Percentiles rank a stretch among this genome's conserved stretches.
Evolutionary conservation across 2,329 filamentous ascomycete genomes (phyloP).

Genomic region (Clarireedia hainanense): DNA sequence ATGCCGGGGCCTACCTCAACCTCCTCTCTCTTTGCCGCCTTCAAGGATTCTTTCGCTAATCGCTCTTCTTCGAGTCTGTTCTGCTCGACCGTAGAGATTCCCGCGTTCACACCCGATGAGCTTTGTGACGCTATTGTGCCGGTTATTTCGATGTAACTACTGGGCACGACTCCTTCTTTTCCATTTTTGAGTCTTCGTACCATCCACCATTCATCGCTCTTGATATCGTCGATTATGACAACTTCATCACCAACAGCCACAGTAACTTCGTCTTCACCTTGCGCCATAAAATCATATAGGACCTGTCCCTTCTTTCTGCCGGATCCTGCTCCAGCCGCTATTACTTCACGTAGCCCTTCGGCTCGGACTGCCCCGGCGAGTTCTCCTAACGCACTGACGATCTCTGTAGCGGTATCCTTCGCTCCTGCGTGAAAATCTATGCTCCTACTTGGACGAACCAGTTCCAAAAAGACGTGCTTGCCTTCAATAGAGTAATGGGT

Average conservation of each 20-base stretch:
- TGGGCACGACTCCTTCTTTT: slow-evolving; percentile 91
- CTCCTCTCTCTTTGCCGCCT: slow-evolving; percentile 49
- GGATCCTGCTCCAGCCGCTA: slow-evolving; percentile 66
- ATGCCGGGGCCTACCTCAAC: slow-evolving; percentile 71
- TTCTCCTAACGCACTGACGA: slow-evolving; percentile 80
- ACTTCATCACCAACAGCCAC: slow-evolving; percentile 88
- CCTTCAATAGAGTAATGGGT: slow-evolving; percentile 97
- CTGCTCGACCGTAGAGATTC: slow-evolving; percentile 66
- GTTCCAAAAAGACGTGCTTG: slow-evolving; percentile 93
- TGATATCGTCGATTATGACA: slow-evolving; percentile 76
- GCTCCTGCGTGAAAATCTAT: slow-evolving; percentile 95
- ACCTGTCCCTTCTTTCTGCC: slow-evolving; percentile 76
- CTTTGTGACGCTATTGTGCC: slow-evolving; percentile 51
- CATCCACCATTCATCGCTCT: slow-evolving; percentile 98
- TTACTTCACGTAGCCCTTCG: slow-evolving; percentile 77
- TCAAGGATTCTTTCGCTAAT: slow-evolving; percentile 71
- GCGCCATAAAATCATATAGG: slow-evolving; percentile 92
- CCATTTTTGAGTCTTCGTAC: slow-evolving; percentile 84
- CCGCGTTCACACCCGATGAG: slow-evolving; percentile 48
- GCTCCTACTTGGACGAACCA: slow-evolving; percentile 87
- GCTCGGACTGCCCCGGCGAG: slow-evolving; percentile 78
- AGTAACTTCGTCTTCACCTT: slow-evolving; percentile 93
- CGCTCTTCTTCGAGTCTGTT: slow-evolving; percentile 73
- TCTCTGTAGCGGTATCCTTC: slow-evolving; percentile 93
- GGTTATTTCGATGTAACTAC: slow-evolving; percentile 88